Evolutionary conservation across 1,139 yeast species (phyloP), one percentile per base, ranked within the genome.

Genomic region (Blastobotrys persicus): DNA sequence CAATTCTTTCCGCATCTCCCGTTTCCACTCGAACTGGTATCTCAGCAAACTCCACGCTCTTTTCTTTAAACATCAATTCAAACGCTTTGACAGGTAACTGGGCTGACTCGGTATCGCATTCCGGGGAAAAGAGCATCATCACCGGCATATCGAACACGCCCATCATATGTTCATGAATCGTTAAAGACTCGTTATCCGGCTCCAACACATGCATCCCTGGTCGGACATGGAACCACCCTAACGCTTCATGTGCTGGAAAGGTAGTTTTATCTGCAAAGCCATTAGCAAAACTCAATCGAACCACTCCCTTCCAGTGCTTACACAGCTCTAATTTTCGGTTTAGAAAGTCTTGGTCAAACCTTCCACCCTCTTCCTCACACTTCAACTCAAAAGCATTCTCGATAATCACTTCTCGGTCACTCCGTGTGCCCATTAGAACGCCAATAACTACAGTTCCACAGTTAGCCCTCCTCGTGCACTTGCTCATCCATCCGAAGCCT

Each of bases 1-100:
- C 72, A 32, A 68, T 66, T 40, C 68, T 56, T 47, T 68, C 72
- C 1, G 71, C 69, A 44, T 66, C 69, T 4, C 60, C 66, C 1
- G 68, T 60, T 23, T 65, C 70, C 31, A 67, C 58, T 13, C 56
- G 54, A 12, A 62, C 58, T 3, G 57, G 54, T 14, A 64, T 55
- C 46, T 59, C 63, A 1, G 51, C 56, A 46, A 60, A 61, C 42
- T 54, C 59, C 2, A 52, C 45, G 17, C 49, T 49, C 28, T 46
- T 48, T 14, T 59, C 65, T 31, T 53, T 55, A 44, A 56, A 58
- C 4, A 57, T 52, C 31, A 64, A 55, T 45, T 65, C 68, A 42
- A 55, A 68, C 14, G 63, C 64, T 18, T 56, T 59, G 7, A 67
- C 43, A 4, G 71, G 71, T 42, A 67, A 56, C 19, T 58, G 56